Base-by-base conservation (phyloP, 768 basidiomycete genomes). In the Termitomyces sp. region DNA sequence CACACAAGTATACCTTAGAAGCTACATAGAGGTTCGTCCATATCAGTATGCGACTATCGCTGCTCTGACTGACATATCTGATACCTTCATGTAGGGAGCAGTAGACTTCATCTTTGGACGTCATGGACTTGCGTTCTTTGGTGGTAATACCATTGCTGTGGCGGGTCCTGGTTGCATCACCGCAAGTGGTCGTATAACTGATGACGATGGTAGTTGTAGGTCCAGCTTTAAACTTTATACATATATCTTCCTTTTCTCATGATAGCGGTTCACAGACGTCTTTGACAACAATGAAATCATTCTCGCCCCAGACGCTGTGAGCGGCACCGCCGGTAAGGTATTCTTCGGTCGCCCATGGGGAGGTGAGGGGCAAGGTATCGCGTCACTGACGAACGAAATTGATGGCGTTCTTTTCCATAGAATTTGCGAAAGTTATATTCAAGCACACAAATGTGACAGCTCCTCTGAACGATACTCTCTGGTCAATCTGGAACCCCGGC, bases 71-170 rank as follows among this genome's bases (percentile, higher is more conserved):
- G 31, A 28, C n/a, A 33, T 23, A 23, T 21, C 21, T 7, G 28
- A 33, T 31, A 3, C 10, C 10, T 40, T 26, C 26, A 3, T 30
- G 14, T 21, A 80, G 77, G 79, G 78, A 35, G 78, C 78, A 0
- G 69, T 69, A 1, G 79, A 82, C 58, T 82, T 82, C 57, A 79
- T 81, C 47, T 81, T 80, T 55, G 80, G 80, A 12, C 75, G 73
- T 37, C 35, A 46, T 40, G 76, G 75, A 5, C 66, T 67, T 42
- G 78, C 77, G 1, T 81, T 75, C 65, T 81, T 81, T 53, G 76
- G 75, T 14, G 73, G 75, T 0, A 80, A 78, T 56, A 80, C 77
- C 0, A 78, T 81, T 28, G 78, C 69, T 0, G 72, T 77, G 9
- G 71, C 69, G 6, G 77, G 68, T 40, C 64, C 70, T 35, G 81